A percentile compares a stretch with the other conserved stretches of the same genome.
These are phyloP conservation scores for Prinsepia uniflora DNA, from an alignment of 306 rosid species.

Conservation along the genomic window DNA sequence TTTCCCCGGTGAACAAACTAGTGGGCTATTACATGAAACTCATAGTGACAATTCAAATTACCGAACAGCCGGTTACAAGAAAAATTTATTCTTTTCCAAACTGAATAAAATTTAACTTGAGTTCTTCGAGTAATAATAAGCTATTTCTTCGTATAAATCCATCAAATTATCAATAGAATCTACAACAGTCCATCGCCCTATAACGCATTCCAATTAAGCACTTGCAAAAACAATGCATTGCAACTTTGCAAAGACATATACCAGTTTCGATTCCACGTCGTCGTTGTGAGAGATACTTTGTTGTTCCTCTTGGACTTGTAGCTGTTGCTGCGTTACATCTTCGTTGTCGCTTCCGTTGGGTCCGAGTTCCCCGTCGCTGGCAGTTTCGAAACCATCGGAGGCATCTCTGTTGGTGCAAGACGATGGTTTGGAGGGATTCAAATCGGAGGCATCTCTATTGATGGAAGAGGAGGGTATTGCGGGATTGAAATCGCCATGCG, in stretches of 20 bases:
- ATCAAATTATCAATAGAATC: neutral
- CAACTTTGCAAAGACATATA: neutral
- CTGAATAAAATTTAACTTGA: neutral
- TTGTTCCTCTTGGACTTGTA: neutral
- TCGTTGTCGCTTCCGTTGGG: neutral
- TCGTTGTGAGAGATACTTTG: neutral
- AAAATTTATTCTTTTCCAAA: too few relatives aligned
- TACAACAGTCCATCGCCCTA: too few relatives aligned
- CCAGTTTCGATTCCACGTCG: neutral
- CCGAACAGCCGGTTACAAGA: too few relatives aligned
- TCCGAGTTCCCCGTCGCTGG: slow-evolving; percentile 47
- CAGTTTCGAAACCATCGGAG: slow-evolving; percentile 56
- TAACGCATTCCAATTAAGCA: too few relatives aligned
- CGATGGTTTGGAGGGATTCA: slow-evolving; percentile 19
- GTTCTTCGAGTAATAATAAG: neutral
- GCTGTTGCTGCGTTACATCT: neutral
- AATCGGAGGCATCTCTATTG: neutral
- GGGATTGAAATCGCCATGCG: neutral
- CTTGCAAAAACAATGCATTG: neutral
- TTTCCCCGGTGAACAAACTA: neutral
- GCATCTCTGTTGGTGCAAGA: slow-evolving; percentile 19
- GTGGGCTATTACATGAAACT: too few relatives aligned
- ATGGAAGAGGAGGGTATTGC: too few relatives aligned
- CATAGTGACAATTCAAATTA: too few relatives aligned
- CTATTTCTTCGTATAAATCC: neutral